Conservation (phyloP, 208 protist genomes). For the Wallacemonas sp. region DNA sequence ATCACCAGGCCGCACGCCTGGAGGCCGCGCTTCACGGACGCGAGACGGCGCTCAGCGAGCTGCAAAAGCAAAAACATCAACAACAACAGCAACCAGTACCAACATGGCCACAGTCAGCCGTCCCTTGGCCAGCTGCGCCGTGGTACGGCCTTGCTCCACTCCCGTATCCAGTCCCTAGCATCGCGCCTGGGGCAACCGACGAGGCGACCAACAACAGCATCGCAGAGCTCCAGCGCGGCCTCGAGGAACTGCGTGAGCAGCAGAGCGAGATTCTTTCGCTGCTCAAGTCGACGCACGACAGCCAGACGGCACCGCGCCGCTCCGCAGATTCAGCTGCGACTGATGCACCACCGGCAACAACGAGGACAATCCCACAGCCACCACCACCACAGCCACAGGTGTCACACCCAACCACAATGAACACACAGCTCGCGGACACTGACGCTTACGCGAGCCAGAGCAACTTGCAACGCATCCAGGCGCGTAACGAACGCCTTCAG, state of each 20-base stretch:
- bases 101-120: neutral
- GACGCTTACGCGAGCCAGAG: too few species aligned
- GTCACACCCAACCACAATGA: too few species aligned
- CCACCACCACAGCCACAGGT: neutral
- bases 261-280: constrained; percentile 18
- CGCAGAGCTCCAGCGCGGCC: constrained; percentile 14
- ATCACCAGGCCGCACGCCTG: neutral
- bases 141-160: neutral
- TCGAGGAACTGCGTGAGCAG: constrained; percentile 18
- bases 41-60: neutral
- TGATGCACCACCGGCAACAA: neutral
- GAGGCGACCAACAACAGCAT: neutral
- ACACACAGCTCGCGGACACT: too few species aligned
- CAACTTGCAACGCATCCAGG: constrained; percentile 18
- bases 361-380: neutral
- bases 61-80: neutral
- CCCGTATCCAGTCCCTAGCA: neutral
- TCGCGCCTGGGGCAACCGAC: neutral
- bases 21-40: neutral
- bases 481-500: constrained; percentile 35
- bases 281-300: neutral
- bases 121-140: neutral
- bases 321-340: neutral
- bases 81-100: neutral
- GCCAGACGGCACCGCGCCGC: neutral